Conservation (phyloP, 805 yeast species). For the Schizosaccharomyces lindneri region DNA sequence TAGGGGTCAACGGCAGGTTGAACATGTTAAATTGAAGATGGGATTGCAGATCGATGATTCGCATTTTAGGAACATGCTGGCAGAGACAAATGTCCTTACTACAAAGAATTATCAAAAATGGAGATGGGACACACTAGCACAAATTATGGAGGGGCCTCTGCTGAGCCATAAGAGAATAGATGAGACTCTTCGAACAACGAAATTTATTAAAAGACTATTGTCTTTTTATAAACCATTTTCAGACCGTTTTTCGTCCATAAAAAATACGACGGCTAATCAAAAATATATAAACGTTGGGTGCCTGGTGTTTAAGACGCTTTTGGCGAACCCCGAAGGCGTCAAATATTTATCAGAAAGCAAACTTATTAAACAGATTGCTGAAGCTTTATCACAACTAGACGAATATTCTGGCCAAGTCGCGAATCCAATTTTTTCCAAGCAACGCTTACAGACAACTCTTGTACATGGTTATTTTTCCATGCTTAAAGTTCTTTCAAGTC, state of each 20-base stretch:
- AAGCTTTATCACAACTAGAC: constrained; percentile 64
- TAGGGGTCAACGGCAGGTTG: constrained; percentile 3
- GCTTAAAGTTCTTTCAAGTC: constrained; percentile 44
- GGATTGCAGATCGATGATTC: constrained; percentile 31
- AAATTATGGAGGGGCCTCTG: constrained; percentile 67
- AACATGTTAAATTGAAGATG: constrained; percentile 12
- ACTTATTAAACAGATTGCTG: constrained; percentile 66
- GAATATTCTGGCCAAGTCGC: constrained; percentile 49
- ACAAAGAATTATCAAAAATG: constrained; percentile 62
- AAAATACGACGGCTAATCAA: constrained; percentile 25
- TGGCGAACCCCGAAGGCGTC: constrained; percentile 40
- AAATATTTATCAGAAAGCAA: constrained; percentile 46
- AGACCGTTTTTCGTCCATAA: constrained; percentile 39
- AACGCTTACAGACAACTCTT: constrained; percentile 34
- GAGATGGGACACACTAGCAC: constrained; percentile 61
- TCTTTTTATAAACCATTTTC: constrained; percentile 85
- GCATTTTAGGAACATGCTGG: constrained; percentile 39
- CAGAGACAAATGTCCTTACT: constrained; percentile 43
- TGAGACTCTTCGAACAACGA: constrained; percentile 53
- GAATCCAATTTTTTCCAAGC: constrained; percentile 48
- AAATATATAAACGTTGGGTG: constrained; percentile 51
- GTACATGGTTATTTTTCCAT: constrained; percentile 57
- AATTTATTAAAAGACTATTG: constrained; percentile 58
- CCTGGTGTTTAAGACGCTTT: constrained; percentile 39
- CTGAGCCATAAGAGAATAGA: constrained; percentile 45